Evolutionary conservation across 345 rosid species (phyloP).

Genomic region (Erucastrum elatum): DNA sequence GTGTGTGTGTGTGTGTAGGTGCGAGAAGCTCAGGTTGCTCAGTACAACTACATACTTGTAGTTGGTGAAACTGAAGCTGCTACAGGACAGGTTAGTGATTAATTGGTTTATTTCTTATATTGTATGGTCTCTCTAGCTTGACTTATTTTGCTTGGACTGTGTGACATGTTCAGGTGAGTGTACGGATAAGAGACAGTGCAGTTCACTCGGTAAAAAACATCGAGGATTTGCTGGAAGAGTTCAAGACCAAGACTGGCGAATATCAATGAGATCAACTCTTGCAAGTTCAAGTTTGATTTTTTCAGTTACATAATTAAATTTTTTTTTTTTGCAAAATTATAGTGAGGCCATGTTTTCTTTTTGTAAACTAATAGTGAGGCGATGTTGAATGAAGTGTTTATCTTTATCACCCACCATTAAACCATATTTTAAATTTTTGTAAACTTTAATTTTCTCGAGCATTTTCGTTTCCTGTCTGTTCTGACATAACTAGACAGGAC

Average conservation of each 20-base stretch:
- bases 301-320: not conserved
- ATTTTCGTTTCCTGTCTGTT: not conserved
- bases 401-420: too few species aligned
- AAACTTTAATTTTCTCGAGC: too few species aligned
- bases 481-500: conserved; percentile 36
- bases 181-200: conserved; percentile 67
- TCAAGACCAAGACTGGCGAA: conserved; percentile 55
- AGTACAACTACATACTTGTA: conserved; percentile 86
- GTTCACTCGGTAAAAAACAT: conserved; percentile 64
- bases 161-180: conserved; percentile 66
- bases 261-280: conserved; percentile 46
- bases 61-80: conserved; percentile 86
- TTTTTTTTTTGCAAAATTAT: too few species aligned
- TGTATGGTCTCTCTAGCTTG: not conserved
- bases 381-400: too few species aligned
- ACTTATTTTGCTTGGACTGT: not conserved
- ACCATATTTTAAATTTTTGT: too few species aligned
- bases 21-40: conserved; percentile 94
- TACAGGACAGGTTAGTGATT: conserved; percentile 68
- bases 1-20: conserved; percentile 47
- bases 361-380: too few species aligned
- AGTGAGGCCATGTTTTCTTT: too few species aligned
- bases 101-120: not conserved
- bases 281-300: not conserved
- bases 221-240: conserved; percentile 56